Evolutionary conservation across 2,329 filamentous ascomycete genomes (phyloP).

Genomic region (Colletotrichum kahawae): DNA sequence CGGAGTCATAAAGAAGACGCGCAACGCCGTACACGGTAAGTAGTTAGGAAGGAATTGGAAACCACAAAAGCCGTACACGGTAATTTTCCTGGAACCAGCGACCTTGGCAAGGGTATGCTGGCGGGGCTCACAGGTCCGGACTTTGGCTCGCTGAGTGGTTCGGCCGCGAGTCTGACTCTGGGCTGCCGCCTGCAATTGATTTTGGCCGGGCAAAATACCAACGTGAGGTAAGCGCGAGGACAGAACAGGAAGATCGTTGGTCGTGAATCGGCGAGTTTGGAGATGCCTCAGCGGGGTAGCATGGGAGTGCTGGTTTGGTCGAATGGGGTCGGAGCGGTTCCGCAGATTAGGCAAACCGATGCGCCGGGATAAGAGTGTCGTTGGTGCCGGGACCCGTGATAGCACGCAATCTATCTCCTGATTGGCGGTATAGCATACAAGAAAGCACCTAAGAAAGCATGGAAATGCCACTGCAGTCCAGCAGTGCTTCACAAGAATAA

Average conservation of each 20-base stretch:
- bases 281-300: background rate
- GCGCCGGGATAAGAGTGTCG: background rate
- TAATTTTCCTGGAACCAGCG: background rate
- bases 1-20: background rate
- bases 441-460: no score
- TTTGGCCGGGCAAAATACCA: background rate
- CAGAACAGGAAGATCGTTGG: constrained; percentile 6
- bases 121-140: background rate
- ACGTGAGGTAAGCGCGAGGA: background rate
- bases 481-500: no score
- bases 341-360: background rate
- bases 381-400: background rate
- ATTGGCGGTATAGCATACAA: no score
- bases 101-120: background rate
- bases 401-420: no score
- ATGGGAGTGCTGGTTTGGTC: background rate
- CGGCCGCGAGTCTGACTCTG: background rate
- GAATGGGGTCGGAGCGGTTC: background rate
- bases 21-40: background rate
- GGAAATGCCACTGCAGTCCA: no score
- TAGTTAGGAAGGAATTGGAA: no score
- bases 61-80: background rate
- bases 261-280: background rate
- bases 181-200: background rate
- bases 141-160: background rate